Evolutionary conservation across 2,329 filamentous ascomycete genomes (phyloP).

Genomic region (Colletotrichum melonis): DNA sequence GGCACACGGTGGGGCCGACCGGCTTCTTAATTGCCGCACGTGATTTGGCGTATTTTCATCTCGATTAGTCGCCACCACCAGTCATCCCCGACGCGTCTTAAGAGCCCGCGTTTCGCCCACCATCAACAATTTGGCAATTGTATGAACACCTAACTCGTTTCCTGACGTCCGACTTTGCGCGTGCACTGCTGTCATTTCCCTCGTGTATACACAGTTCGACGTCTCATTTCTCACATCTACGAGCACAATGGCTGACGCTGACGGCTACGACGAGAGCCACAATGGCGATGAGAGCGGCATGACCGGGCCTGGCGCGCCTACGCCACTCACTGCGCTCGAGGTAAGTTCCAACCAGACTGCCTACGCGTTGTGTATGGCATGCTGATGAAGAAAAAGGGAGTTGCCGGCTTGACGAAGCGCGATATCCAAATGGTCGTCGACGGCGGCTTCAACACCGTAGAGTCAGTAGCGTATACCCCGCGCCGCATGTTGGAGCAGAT

Average conservation of each 20-base stretch:
- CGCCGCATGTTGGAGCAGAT: constrained; percentile 89
- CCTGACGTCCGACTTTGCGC: background rate
- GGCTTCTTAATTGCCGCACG: constrained; percentile 40
- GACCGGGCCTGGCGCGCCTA: constrained; percentile 91
- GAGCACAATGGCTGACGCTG: constrained; percentile 57
- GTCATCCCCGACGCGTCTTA: constrained; percentile 47
- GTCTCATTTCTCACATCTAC: background rate
- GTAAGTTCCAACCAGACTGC: constrained; percentile 58
- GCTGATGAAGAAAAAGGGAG: constrained; percentile 67
- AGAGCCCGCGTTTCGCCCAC: constrained; percentile 5
- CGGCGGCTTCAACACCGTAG: constrained; percentile 94
- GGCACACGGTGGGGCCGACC: constrained; percentile 12
- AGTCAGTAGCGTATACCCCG: constrained; percentile 93
- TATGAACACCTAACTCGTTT: background rate
- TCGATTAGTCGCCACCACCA: constrained; percentile 40
- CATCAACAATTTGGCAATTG: background rate
- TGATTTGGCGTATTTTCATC: constrained; percentile 50
- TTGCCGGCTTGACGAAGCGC: constrained; percentile 90
- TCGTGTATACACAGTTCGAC: background rate
- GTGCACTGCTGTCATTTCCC: background rate
- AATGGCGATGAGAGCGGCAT: constrained; percentile 76
- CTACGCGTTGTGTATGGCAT: background rate
- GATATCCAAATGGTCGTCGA: constrained; percentile 95
- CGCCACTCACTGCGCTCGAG: constrained; percentile 86
- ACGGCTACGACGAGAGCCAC: constrained; percentile 76